A percentile compares a stretch with the other conserved stretches of the same genome.
These are phyloP conservation scores for Ceratocystiopsis minuta DNA, from an alignment of 2,329 filamentous ascomycete genomes.

Conservation along the genomic window DNA sequence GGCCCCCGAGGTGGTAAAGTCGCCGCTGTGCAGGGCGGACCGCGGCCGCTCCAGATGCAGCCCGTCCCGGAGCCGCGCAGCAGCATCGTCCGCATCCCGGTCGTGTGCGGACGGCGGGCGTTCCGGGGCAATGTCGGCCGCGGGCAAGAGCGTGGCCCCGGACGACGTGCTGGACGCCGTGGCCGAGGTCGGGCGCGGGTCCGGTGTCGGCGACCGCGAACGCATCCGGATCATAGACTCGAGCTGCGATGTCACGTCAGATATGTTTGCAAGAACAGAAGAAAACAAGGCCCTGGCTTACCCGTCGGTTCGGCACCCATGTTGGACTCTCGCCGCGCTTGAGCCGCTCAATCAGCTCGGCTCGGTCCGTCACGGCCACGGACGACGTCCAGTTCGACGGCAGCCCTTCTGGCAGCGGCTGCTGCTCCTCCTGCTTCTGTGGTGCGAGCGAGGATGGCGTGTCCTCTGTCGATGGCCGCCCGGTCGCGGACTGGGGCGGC, in stretches of 20 bases:
- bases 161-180: conserved; percentile 13
- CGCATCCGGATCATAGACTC: conserved; percentile 22
- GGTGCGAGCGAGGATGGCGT: too few species aligned
- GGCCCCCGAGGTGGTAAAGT: conserved; percentile 30
- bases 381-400: conserved; percentile 3
- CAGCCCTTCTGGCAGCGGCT: too few species aligned
- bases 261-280: too few species aligned
- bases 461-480: background rate
- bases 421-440: too few species aligned
- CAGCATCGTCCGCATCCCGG: conserved; percentile 16
- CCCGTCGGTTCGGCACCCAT: conserved; percentile 51
- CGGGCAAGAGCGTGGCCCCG: conserved; percentile 20
- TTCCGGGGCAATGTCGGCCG: conserved; percentile 30
- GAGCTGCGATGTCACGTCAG: conserved; percentile 14
- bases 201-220: conserved; percentile 18
- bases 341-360: conserved; percentile 65
- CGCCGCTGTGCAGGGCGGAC: conserved; percentile 53
- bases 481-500: background rate
- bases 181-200: conserved; percentile 18
- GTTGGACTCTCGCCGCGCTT: conserved; percentile 63
- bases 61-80: conserved; percentile 31
- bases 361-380: conserved; percentile 39
- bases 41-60: conserved; percentile 62
- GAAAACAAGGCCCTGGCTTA: conserved; percentile 15
- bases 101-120: conserved; percentile 16